Percentiles rank a stretch among this genome's conserved stretches.
Evolutionary conservation across 768 basidiomycete species (phyloP).

Genomic region (Hygrocybe punicea): DNA sequence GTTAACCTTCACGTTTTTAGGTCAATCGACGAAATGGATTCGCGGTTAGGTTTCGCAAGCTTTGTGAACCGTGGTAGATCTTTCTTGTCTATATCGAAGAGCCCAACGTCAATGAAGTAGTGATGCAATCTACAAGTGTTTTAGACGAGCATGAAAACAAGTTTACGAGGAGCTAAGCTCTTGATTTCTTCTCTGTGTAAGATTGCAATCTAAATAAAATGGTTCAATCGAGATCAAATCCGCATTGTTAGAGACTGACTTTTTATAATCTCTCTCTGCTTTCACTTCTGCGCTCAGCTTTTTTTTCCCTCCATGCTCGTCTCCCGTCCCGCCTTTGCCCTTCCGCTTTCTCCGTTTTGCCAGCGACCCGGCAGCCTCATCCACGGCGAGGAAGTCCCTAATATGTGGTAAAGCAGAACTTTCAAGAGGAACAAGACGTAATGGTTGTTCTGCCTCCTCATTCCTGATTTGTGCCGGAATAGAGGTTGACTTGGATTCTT

Average conservation of each 20-base stretch:
- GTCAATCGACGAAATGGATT: constrained; percentile 74
- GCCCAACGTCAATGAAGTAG: not conserved
- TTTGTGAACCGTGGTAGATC: constrained; percentile 58
- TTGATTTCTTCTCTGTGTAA: constrained; percentile 42
- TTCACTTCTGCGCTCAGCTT: constrained; percentile 45
- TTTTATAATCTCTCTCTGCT: constrained; percentile 55
- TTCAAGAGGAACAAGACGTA: constrained; percentile 67
- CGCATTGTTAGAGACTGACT: constrained; percentile 33
- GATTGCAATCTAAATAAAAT: constrained; percentile 35
- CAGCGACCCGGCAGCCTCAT: constrained; percentile 58
- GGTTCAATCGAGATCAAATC: not conserved
- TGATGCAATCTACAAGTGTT: not conserved
- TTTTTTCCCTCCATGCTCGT: constrained; percentile 36
- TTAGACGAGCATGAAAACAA: not conserved
- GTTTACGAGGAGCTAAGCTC: not conserved
- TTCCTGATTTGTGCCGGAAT: constrained; percentile 13
- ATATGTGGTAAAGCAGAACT: constrained; percentile 84
- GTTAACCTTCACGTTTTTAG: constrained; percentile 34
- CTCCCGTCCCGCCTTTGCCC: constrained; percentile 50
- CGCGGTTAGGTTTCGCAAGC: constrained; percentile 58
- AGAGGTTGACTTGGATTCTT: constrained; percentile 7
- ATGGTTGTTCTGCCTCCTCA: constrained; percentile 39
- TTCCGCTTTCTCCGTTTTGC: constrained; percentile 72
- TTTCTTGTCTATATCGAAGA: constrained; percentile 29
- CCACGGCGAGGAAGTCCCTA: constrained; percentile 75